These are phyloP conservation scores for Caryopteris hybrid DNA, from an alignment of 305 asterid genomes.

Conservation along the genomic window DNA sequence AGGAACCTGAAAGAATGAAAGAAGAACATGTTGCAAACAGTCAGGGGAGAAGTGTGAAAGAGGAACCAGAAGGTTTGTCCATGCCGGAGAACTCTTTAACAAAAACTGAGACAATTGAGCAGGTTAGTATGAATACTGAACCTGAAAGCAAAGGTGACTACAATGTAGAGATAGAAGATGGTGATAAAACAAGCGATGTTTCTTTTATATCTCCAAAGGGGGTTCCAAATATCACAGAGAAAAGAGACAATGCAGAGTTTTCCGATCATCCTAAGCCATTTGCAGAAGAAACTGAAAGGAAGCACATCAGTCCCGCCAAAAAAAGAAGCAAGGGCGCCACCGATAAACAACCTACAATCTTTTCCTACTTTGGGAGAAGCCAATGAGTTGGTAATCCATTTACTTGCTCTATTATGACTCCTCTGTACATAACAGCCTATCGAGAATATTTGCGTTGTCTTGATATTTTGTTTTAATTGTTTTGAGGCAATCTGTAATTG, in stretches of 20 bases:
- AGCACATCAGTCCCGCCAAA: conserved; percentile 27
- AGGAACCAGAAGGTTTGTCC: conserved; percentile 23
- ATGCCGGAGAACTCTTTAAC: not conserved
- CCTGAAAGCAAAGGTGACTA: conserved; percentile 20
- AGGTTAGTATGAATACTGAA: conserved; percentile 40
- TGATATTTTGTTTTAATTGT: not conserved
- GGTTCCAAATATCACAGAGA: conserved; percentile 17
- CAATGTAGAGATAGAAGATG: conserved; percentile 13
- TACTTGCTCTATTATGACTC: not conserved
- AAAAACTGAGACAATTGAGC: conserved; percentile 13
- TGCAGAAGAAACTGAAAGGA: conserved; percentile 21
- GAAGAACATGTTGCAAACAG: conserved; percentile 23
- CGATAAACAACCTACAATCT: conserved; percentile 64
- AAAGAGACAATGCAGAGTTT: conserved; percentile 36
- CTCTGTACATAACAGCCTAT: conserved; percentile 9
- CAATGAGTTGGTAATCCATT: not conserved
- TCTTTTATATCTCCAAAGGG: conserved; percentile 9
- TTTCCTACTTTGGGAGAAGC: conserved; percentile 72
- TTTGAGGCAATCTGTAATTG: no score
- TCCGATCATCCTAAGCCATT: conserved; percentile 26
- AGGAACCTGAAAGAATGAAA: conserved; percentile 24
- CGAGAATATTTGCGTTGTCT: conserved; percentile 7
- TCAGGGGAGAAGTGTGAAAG: conserved; percentile 28
- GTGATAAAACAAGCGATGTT: conserved; percentile 15
- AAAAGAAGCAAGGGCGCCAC: conserved; percentile 43